Percentiles rank a stretch among this genome's conserved stretches.
phyloP scores from a whole-genome alignment of 2,329 filamentous ascomycete species.

The Cordyceps cicadae region DNA sequence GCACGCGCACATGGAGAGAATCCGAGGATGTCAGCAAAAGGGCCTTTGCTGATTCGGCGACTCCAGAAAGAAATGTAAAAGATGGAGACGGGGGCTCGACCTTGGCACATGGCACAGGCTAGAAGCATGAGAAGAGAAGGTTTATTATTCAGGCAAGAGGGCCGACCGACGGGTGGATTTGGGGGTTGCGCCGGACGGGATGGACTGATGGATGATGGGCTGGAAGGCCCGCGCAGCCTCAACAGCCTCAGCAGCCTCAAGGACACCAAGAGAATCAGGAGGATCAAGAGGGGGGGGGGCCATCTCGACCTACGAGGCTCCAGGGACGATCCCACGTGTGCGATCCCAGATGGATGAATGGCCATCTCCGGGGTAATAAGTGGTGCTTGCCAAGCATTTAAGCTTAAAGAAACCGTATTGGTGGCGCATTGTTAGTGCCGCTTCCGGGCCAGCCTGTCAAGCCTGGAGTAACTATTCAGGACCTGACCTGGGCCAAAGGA shows the following conservation, averaged over 20 bases:
- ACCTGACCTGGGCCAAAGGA: too few relatives aligned
- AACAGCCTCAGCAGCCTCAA: neutral
- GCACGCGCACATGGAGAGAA: neutral
- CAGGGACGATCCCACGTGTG: slow-evolving; percentile 3
- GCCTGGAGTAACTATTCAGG: neutral
- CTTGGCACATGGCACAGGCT: neutral
- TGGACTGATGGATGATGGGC: neutral
- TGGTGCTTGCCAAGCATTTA: slow-evolving; percentile 6
- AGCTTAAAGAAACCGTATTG: slow-evolving; percentile 6
- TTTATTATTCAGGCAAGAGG: too few relatives aligned
- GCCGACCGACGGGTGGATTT: too few relatives aligned
- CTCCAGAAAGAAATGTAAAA: neutral
- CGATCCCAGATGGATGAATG: neutral
- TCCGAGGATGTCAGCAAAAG: neutral
- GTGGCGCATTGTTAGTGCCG: slow-evolving; percentile 3
- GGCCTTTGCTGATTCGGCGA: neutral
- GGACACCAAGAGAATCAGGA: neutral
- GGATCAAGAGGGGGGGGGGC: neutral
- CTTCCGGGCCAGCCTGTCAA: neutral
- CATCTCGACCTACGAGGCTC: slow-evolving; percentile 1
- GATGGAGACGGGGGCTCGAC: neutral
- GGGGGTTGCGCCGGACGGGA: neutral
- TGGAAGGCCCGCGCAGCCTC: neutral
- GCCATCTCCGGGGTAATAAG: neutral
- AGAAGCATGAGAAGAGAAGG: neutral